Evolutionary conservation across 192 early-diverging fungal genomes (phyloP).

Genomic region (Fimicolochytrium jonesii): DNA sequence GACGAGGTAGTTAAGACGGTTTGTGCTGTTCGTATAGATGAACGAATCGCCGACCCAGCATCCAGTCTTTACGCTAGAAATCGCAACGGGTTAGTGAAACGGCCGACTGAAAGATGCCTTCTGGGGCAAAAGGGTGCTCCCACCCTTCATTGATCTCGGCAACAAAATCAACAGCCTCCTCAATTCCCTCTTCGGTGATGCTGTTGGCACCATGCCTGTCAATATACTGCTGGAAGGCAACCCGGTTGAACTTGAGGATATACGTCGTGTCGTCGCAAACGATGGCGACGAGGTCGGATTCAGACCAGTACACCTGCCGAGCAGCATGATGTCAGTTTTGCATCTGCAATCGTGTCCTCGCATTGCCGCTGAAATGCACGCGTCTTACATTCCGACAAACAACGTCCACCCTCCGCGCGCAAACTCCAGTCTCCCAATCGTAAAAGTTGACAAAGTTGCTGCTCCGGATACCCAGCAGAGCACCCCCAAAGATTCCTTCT

Average conservation of each 20-base stretch:
- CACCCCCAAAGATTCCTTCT: slow-evolving; percentile 93
- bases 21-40: slow-evolving; percentile 88
- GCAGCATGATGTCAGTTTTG: not conserved
- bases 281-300: slow-evolving; percentile 88
- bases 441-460: slow-evolving; percentile 88
- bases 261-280: slow-evolving; percentile 91
- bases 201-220: slow-evolving; percentile 60
- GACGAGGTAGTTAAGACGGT: slow-evolving; percentile 94
- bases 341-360: slow-evolving; percentile 21
- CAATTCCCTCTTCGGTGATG: slow-evolving; percentile 88
- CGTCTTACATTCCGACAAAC: slow-evolving; percentile 62
- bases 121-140: not conserved
- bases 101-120: not conserved
- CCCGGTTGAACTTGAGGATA: slow-evolving; percentile 89
- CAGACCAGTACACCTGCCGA: slow-evolving; percentile 84
- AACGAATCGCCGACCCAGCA: slow-evolving; percentile 99
- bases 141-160: slow-evolving; percentile 84
- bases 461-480: slow-evolving; percentile 81
- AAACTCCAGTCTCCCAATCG: slow-evolving; percentile 93
- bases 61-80: slow-evolving; percentile 79
- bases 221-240: slow-evolving; percentile 71
- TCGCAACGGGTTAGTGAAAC: slow-evolving; percentile 8
- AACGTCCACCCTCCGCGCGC: slow-evolving; percentile 92
- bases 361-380: slow-evolving; percentile 13
- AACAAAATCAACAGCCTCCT: slow-evolving; percentile 93